A percentile compares a stretch with the other conserved stretches of the same genome.
Evolutionary conservation across 768 basidiomycete species (phyloP).

Genomic region (Cystofilobasidium ferigula): DNA sequence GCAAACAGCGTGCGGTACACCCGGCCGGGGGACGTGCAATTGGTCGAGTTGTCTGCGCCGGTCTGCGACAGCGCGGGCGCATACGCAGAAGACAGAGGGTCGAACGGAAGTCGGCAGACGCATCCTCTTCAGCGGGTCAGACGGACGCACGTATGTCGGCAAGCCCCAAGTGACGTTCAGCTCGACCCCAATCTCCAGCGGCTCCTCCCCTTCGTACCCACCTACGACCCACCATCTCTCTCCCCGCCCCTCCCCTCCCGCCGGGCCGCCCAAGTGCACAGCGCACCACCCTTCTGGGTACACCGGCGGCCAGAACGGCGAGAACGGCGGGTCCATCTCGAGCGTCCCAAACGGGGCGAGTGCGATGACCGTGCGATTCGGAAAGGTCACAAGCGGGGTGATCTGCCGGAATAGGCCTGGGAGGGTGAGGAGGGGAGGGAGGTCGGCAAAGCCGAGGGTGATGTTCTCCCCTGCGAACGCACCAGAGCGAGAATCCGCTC

Average conservation of each 20-base stretch:
- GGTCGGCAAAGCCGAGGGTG: neutral
- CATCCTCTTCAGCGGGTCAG: neutral
- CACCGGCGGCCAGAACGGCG: neutral
- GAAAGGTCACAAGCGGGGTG: neutral
- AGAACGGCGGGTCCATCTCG: neutral
- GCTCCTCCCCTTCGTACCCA: neutral
- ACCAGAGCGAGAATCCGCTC: no score
- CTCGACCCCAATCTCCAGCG: neutral
- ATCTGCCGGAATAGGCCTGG: neutral
- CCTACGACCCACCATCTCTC: neutral
- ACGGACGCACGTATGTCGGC: neutral
- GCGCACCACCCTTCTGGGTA: neutral
- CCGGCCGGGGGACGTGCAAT: neutral
- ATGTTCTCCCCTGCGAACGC: neutral
- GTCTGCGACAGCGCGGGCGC: neutral
- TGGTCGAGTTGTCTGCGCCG: neutral
- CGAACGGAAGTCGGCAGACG: neutral
- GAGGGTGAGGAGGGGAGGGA: neutral
- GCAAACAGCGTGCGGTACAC: neutral
- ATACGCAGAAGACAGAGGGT: neutral
- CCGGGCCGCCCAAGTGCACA: neutral
- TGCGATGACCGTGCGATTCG: neutral
- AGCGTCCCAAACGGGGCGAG: neutral
- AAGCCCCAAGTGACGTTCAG: constrained; percentile 2
- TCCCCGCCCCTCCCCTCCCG: no score